Percentiles rank a stretch among this genome's conserved stretches.
Conservation (phyloP, 2,329 filamentous ascomycete species). For the Calonectria multiphialidica region DNA sequence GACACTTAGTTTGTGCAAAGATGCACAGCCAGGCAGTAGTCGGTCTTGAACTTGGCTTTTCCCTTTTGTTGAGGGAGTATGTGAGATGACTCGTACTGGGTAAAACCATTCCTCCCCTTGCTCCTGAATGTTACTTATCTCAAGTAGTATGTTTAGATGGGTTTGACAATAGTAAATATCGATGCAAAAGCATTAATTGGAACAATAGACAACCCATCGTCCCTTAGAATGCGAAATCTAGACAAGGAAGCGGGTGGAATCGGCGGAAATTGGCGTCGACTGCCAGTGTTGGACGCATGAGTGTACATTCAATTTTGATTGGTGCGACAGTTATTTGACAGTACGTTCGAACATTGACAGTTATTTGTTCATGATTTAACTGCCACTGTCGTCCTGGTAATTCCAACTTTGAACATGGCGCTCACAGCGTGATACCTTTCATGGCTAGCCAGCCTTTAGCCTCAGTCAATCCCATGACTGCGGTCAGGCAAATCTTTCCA, state of each 20-base stretch:
- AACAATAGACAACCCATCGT: too few species aligned
- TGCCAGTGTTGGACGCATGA: too few species aligned
- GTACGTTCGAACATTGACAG: neutral
- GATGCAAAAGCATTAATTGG: too few species aligned
- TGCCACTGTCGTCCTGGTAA: neutral
- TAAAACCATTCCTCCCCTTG: neutral
- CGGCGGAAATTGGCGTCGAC: too few species aligned
- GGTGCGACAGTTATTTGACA: too few species aligned
- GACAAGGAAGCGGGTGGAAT: too few species aligned
- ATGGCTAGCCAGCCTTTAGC: conserved; percentile 17
- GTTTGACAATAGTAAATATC: too few species aligned
- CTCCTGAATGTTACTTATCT: neutral
- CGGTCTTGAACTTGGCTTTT: neutral
- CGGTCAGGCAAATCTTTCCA: conserved; percentile 1
- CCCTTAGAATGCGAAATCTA: too few species aligned
- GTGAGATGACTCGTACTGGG: neutral
- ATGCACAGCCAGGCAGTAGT: neutral
- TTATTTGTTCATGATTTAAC: neutral
- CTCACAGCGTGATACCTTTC: conserved; percentile 3
- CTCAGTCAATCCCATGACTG: conserved; percentile 12
- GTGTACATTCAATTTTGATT: too few species aligned
- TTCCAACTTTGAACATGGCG: neutral
- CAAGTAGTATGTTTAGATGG: too few species aligned
- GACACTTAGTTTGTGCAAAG: neutral
- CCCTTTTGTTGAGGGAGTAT: neutral